Evolutionary conservation across 2,329 filamentous ascomycete species (phyloP), one percentile per base, ranked within the genome.

Genomic region (Calonectria crousiana): DNA sequence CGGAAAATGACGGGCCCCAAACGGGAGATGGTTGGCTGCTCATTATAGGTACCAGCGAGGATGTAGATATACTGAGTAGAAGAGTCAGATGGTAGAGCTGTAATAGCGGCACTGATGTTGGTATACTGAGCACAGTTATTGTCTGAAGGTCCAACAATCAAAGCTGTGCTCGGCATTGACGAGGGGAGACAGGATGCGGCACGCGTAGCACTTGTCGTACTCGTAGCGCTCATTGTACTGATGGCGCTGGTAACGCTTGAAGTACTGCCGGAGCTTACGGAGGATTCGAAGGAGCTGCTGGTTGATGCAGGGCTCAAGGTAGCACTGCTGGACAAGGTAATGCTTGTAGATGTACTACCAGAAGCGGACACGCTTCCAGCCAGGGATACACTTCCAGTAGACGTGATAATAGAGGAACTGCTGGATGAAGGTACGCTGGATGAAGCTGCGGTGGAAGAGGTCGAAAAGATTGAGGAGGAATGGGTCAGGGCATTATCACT

Each of bases 21-120:
- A 2, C 84, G 86, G 4, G 80, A 75, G 8, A 89, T 79, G 0
- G 81, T 80, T 6, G 88, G 79, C 13, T 83, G 80, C 65, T 88
- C 87, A 6, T 82, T 82, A 67, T 89, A 89, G 0, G 86, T 88
- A 18, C 87, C 88, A 14, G 86, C 83, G 14, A 85, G 82, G 41
- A 89, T 81, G 16, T 85, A 84, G 3, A 89, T 84, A 9, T 87
- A 87, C 16, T 87, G 83, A 4, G 85, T 81, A 3, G 80, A 83
- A 44, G 52, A 79, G 49, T 76, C 81, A 2, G 82, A 78, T 3
- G 88, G 78, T 4, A 80, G 73, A 9, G 71, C 76, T 1, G 78
- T 73, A 0, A 78, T 81, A 10, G 87, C 87, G 20, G 84, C 82
- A 32, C 83, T 84, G 74, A 89, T 86, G 18, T 82, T 85, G 18